phyloP scores from a whole-genome alignment of 345 rosid genomes.

The Euclidium syriacum region DNA sequence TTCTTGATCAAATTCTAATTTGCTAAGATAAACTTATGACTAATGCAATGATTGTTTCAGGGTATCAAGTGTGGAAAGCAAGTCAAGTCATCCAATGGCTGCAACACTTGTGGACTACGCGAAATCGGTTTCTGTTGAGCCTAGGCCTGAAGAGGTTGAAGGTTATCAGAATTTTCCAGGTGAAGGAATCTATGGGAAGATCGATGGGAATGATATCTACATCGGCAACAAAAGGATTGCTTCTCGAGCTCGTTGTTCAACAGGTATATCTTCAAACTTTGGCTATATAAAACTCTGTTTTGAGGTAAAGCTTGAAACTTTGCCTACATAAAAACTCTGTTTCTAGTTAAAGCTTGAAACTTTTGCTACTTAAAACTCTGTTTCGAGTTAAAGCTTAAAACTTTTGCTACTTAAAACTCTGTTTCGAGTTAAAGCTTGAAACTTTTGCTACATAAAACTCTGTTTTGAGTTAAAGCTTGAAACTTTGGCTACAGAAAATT shows the following conservation, averaged over 20 bases:
- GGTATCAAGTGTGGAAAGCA: slow-evolving; percentile 94
- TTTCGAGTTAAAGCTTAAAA: too few species aligned
- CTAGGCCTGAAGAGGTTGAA: slow-evolving; percentile 58
- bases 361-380: too few species aligned
- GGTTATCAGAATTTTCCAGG: slow-evolving; percentile 73
- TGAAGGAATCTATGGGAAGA: slow-evolving; percentile 79
- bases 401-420: too few species aligned
- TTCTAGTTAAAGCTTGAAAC: too few species aligned
- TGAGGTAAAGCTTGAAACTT: too few species aligned
- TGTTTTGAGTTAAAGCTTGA: slow-evolving; percentile 31
- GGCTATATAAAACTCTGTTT: neutral
- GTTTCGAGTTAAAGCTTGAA: too few species aligned
- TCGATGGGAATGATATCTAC: slow-evolving; percentile 61
- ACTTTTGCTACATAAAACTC: too few species aligned
- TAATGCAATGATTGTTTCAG: slow-evolving; percentile 28
- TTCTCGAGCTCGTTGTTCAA: slow-evolving; percentile 47
- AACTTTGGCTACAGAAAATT: neutral
- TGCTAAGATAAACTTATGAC: slow-evolving; percentile 2
- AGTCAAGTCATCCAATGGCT: slow-evolving; percentile 97
- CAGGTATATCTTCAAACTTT: slow-evolving; percentile 34
- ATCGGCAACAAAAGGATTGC: slow-evolving; percentile 78
- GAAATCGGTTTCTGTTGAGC: slow-evolving; percentile 48
- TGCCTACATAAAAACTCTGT: too few species aligned
- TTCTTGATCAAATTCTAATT: neutral
- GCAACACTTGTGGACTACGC: slow-evolving; percentile 60